phyloP scores from a whole-genome alignment of 805 yeast genomes.

The Lachancea waltii region DNA sequence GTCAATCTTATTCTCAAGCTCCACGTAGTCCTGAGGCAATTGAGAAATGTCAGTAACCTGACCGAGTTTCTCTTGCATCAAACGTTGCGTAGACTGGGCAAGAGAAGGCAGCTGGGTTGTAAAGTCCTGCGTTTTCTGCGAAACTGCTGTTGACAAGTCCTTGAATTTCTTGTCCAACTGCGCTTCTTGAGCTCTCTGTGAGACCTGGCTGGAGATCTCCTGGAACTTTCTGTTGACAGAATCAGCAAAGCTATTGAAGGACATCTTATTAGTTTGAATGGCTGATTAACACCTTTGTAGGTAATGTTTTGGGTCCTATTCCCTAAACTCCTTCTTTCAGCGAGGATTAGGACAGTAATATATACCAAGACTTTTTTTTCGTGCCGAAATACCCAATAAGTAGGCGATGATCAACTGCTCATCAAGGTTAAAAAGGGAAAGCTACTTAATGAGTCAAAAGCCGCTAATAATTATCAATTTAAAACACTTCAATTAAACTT shows the following conservation, averaged over 20 bases:
- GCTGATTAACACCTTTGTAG: neutral
- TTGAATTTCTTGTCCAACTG: constrained; percentile 14
- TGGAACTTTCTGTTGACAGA: constrained; percentile 27
- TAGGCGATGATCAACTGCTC: neutral
- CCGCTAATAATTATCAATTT: no score
- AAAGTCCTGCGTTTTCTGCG: constrained; percentile 36
- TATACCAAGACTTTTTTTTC: no score
- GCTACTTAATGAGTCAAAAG: neutral
- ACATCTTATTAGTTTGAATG: constrained; percentile 16
- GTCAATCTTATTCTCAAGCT: constrained; percentile 67
- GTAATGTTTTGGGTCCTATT: neutral
- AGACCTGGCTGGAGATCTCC: constrained; percentile 27
- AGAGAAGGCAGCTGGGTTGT: constrained; percentile 58
- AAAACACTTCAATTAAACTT: no score
- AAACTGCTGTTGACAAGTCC: constrained; percentile 16
- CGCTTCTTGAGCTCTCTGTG: constrained; percentile 19
- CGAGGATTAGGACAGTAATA: no score
- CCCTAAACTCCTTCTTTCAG: neutral
- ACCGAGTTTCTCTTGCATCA: constrained; percentile 75
- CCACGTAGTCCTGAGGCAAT: constrained; percentile 74
- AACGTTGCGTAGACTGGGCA: constrained; percentile 74
- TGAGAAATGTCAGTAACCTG: constrained; percentile 78
- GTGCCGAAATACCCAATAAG: neutral
- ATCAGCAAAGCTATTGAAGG: constrained; percentile 27
- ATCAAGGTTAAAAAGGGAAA: neutral